These are phyloP conservation scores for Saururus chinensis DNA, from an alignment of 164 flowering plant species.

Conservation along the genomic window DNA sequence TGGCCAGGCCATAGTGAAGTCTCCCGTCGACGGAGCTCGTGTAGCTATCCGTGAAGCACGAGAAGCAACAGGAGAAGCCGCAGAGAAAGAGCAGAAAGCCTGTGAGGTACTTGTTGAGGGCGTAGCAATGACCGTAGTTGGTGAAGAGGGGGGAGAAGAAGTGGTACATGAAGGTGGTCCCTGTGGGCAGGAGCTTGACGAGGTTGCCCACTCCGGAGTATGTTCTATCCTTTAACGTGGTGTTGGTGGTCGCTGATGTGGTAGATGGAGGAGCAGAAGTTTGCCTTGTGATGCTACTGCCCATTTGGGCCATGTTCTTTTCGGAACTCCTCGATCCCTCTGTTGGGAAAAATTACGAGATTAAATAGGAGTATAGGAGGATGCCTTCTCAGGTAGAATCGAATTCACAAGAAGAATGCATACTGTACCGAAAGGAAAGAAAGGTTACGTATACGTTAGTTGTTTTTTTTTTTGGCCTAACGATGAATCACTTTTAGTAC, in stretches of 20 bases:
- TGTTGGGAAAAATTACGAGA: too few species aligned
- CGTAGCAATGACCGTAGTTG: slow-evolving; percentile 66
- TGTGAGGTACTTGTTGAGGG: slow-evolving; percentile 47
- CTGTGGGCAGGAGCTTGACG: slow-evolving; percentile 77
- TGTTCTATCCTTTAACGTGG: slow-evolving; percentile 5
- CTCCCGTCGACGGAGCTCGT: slow-evolving; percentile 30
- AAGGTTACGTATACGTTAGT: too few species aligned
- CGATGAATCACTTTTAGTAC: too few species aligned
- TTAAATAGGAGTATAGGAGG: too few species aligned
- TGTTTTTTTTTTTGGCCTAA: too few species aligned
- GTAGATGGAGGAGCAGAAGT: neutral
- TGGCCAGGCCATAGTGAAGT: slow-evolving; percentile 54
- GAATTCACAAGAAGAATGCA: too few species aligned
- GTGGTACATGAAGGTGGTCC: slow-evolving; percentile 70
- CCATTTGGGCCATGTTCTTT: neutral
- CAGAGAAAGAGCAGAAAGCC: slow-evolving; percentile 35
- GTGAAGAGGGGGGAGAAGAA: slow-evolving; percentile 68
- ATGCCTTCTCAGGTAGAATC: too few species aligned
- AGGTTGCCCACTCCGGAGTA: slow-evolving; percentile 51
- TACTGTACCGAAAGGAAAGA: too few species aligned
- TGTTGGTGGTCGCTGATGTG: neutral
- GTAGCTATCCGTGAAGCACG: slow-evolving; percentile 78
- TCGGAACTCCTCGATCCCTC: too few species aligned
- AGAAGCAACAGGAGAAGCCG: slow-evolving; percentile 49
- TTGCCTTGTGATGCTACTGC: neutral